Evolutionary conservation across 192 early-diverging fungal species (phyloP).

Genomic region (Chytriomyces sp.): DNA sequence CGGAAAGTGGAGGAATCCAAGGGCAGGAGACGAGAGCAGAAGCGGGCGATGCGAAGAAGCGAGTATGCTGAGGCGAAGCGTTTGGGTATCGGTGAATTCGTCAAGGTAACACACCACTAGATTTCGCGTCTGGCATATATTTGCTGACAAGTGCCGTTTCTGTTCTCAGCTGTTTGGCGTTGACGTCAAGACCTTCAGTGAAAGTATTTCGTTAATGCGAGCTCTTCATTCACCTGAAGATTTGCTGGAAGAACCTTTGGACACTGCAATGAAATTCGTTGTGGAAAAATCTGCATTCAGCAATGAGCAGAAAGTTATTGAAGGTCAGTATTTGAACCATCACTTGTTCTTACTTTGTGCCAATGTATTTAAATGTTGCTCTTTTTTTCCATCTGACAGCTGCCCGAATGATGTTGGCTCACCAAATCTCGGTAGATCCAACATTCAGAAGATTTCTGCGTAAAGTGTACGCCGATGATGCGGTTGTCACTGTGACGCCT

Average conservation of each 20-base stretch:
- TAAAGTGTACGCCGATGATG: conserved; percentile 68
- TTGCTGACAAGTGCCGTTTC: neutral
- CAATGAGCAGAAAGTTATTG: conserved; percentile 59
- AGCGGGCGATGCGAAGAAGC: conserved; percentile 45
- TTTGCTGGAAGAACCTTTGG: conserved; percentile 52
- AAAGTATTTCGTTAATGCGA: conserved; percentile 23
- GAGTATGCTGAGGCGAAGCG: conserved; percentile 53
- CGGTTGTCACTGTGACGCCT: conserved; percentile 73
- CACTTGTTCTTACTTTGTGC: neutral
- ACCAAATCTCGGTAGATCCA: conserved; percentile 81
- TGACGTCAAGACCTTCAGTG: conserved; percentile 38
- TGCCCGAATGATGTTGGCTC: conserved; percentile 71
- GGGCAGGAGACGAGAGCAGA: conserved; percentile 43
- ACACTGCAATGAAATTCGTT: conserved; percentile 59
- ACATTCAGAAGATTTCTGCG: conserved; percentile 77
- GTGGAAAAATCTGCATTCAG: conserved; percentile 47
- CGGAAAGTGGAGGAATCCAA: conserved; percentile 47
- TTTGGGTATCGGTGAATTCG: conserved; percentile 48
- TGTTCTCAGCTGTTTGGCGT: conserved; percentile 43
- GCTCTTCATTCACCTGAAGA: conserved; percentile 61
- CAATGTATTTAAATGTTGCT: conserved; percentile 22
- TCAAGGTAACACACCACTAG: conserved; percentile 37
- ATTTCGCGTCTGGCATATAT: neutral
- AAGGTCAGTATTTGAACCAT: conserved; percentile 33
- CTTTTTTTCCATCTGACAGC: conserved; percentile 41